Evolutionary conservation across 1,139 yeast genomes (phyloP), one percentile per base, ranked within the genome.

Genomic region (Kazachstania sp.): DNA sequence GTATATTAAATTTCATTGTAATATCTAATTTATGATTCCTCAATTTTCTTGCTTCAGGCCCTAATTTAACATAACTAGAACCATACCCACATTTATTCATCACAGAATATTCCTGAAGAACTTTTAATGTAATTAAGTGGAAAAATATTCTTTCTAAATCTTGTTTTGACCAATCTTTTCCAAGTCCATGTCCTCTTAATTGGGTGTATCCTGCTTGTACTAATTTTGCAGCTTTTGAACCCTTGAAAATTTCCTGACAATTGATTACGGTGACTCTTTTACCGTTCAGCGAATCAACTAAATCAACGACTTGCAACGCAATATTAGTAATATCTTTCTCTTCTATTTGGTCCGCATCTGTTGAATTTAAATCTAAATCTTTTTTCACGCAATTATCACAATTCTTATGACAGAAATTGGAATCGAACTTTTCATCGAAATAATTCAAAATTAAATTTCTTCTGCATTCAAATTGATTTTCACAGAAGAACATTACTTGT

Each of bases 401-500:
- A 52, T 79, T 77, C 52, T 78, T 77, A 28, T 71, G 65, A 63
- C 99, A 92, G 35, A 74, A 69, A 23, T 67, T 69, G 3, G 84
- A 74, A 54, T 85, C 78, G 61, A 90, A 90, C 3, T 70, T 69
- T 61, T 92, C 99, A 63, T 86, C 85, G 68, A 92, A 92, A 63
- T 90, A 92, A 45, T 85, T 90, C 48, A 92, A 70, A 4, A 92
- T 95, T 57, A 87, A 90, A 59, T 82, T 78, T 51, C 97, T 74
- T 50, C 98, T 76, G 63, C 99, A 92, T 64, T 88, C 97, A 9
- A 87, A 79, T 8, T 77, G 75, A 66, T 92, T 90, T 52, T 90
- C 96, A 68, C 97, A 92, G 61, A 86, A 94, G 59, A 84, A 90
- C 52, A 86, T 79, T 19, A 92, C 97, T 54, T 86, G 88, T 48